Percentiles rank a stretch among this genome's conserved stretches.
Evolutionary conservation across 495 filamentous ascomycete genomes (phyloP).

Genomic region (Neurospora tetraspora): DNA sequence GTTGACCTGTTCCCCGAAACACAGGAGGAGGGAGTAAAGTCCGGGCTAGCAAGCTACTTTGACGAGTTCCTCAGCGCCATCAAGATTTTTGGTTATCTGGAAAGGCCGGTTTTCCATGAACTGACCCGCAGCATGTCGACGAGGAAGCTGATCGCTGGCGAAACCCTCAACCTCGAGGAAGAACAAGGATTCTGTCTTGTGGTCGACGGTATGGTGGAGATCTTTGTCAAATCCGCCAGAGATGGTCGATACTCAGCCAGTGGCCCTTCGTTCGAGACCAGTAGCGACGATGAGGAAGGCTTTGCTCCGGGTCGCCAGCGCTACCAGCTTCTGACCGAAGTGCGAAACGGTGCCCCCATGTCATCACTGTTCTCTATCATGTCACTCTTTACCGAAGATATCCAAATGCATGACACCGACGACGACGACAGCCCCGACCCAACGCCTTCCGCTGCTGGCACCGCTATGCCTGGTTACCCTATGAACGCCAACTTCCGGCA

Average conservation of each 20-base stretch:
- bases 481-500: slow-evolving; percentile 39
- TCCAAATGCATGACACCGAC: slow-evolving; percentile 60
- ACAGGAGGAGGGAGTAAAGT: slow-evolving; percentile 81
- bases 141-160: slow-evolving; percentile 86
- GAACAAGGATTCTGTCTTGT: slow-evolving; percentile 98
- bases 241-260: slow-evolving; percentile 30
- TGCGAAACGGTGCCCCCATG: slow-evolving; percentile 97
- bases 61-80: slow-evolving; percentile 99
- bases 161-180: slow-evolving; percentile 89
- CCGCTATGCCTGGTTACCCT: slow-evolving; percentile 22
- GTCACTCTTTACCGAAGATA: slow-evolving; percentile 90
- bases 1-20: slow-evolving; percentile 90
- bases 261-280: slow-evolving; percentile 20
- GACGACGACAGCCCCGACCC: slow-evolving; percentile 29
- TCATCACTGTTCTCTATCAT: slow-evolving; percentile 96
- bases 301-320: slow-evolving; percentile 52
- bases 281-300: slow-evolving; percentile 58
- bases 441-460: slow-evolving; percentile 4
- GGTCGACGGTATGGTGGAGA: slow-evolving; percentile 93
- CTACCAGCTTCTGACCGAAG: slow-evolving; percentile 88
- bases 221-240: slow-evolving; percentile 87
- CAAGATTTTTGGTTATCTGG: slow-evolving; percentile 96
- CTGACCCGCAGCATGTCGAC: slow-evolving; percentile 97
- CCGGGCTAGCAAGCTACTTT: slow-evolving; percentile 85
- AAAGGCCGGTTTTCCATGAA: slow-evolving; percentile 94